Percentiles rank a stretch among this genome's conserved stretches.
Conservation (phyloP, 2,329 filamentous ascomycete genomes). For the Lachnellula arida region DNA sequence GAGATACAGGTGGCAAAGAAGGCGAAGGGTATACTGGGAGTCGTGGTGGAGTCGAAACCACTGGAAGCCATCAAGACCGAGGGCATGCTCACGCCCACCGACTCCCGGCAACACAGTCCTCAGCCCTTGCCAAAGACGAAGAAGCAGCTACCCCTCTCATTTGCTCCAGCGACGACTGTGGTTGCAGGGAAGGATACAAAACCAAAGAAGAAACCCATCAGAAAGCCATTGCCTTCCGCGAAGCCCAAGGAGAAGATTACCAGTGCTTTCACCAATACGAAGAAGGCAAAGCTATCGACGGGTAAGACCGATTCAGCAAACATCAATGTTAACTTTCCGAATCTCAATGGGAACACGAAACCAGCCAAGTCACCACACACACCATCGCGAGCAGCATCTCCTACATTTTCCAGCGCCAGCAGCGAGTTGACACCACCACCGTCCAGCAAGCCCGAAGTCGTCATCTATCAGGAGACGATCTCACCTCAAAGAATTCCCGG, state of each 20-base stretch:
- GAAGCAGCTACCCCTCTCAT: conserved; percentile 48
- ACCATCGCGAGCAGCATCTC: conserved; percentile 17
- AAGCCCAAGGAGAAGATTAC: conserved; percentile 26
- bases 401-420: conserved; percentile 23
- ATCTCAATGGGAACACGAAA: conserved; percentile 3
- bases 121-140: conserved; percentile 29
- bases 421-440: conserved; percentile 8
- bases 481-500: conserved; percentile 41
- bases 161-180: conserved; percentile 14
- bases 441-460: background rate
- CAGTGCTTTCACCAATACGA: conserved; percentile 24
- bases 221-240: conserved; percentile 20
- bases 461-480: conserved; percentile 34
- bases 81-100: conserved; percentile 53
- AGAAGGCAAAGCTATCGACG: conserved; percentile 16
- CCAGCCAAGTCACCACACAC: conserved; percentile 14
- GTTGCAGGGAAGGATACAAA: conserved; percentile 9
- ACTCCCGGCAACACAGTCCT: conserved; percentile 44
- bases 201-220: conserved; percentile 25
- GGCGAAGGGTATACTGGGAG: conserved; percentile 33
- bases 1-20: conserved; percentile 37
- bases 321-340: conserved; percentile 14
- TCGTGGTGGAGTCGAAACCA: conserved; percentile 36
- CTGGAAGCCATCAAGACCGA: conserved; percentile 40
- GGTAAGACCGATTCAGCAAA: conserved; percentile 2